Percentiles rank a stretch among this genome's conserved stretches.
Evolutionary conservation across 441 rosid species (phyloP).

Genomic region (Biscutella laevigata): DNA sequence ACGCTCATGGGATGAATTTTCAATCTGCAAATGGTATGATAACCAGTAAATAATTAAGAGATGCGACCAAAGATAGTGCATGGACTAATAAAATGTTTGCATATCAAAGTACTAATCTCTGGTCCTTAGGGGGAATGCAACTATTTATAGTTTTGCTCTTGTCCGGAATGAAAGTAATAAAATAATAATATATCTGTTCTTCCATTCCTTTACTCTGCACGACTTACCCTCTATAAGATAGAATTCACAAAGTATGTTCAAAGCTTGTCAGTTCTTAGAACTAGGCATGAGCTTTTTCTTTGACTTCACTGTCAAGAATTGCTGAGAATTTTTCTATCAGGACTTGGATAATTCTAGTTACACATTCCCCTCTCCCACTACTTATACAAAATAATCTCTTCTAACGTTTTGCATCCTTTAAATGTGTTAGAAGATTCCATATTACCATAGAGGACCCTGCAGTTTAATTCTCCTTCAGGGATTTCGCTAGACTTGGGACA

Average conservation of each 20-base stretch:
- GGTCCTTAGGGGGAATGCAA: background rate
- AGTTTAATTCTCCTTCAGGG: background rate
- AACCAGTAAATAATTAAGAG: constrained; percentile 13
- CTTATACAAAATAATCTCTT: background rate
- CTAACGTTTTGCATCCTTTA: background rate
- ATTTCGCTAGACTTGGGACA: background rate
- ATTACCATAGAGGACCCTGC: background rate
- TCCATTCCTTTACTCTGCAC: background rate
- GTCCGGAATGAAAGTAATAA: background rate
- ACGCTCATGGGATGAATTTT: constrained; percentile 39
- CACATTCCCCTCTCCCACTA: constrained; percentile 8
- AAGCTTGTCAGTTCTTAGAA: constrained; percentile 5
- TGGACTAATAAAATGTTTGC: background rate
- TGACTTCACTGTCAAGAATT: background rate
- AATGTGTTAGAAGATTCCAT: background rate
- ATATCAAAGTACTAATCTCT: background rate
- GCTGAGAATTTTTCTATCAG: constrained; percentile 3
- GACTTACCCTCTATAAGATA: background rate
- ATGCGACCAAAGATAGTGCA: background rate
- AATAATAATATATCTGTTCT: background rate
- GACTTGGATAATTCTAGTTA: background rate
- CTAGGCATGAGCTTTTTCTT: background rate
- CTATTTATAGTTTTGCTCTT: background rate
- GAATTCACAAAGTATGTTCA: background rate
- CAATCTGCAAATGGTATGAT: constrained; percentile 37